Conservation (phyloP, 345 rosid species). For the Bruguiera gymnorhiza region DNA sequence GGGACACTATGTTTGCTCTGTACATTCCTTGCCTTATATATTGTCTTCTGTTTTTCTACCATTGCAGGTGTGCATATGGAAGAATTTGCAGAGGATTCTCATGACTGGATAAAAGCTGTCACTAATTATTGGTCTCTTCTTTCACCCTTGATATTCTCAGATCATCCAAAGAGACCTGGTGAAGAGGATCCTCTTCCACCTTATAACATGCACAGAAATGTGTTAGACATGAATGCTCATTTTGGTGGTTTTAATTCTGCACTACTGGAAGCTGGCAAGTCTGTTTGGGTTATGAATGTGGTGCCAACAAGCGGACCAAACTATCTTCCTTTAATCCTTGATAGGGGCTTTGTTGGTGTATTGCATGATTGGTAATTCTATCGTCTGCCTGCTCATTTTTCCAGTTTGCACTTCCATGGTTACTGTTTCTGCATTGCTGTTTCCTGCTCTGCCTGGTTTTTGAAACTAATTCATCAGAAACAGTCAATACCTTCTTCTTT, state of each 20-base stretch:
- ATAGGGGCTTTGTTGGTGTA: constrained; percentile 91
- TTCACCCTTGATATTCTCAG: constrained; percentile 95
- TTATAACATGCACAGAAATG: constrained; percentile 93
- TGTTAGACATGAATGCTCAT: constrained; percentile 92
- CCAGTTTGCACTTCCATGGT: no score
- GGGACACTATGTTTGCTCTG: background rate
- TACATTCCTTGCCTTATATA: background rate
- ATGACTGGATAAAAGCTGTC: constrained; percentile 53
- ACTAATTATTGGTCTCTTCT: constrained; percentile 91
- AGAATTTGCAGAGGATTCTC: constrained; percentile 60
- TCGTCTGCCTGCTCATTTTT: background rate
- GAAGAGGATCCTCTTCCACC: constrained; percentile 99
- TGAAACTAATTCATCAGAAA: no score
- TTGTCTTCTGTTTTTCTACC: background rate
- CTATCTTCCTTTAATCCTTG: constrained; percentile 80
- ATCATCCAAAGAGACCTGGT: constrained; percentile 99
- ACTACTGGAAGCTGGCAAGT: constrained; percentile 70
- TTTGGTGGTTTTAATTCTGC: constrained; percentile 91
- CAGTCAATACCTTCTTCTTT: no score
- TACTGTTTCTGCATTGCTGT: no score
- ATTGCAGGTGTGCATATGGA: constrained; percentile 65
- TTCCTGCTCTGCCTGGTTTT: no score
- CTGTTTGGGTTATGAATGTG: constrained; percentile 97
- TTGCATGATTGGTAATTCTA: constrained; percentile 81
- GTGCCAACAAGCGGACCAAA: constrained; percentile 84